Percentiles rank a stretch among this genome's conserved stretches.
Evolutionary conservation across 441 rosid species (phyloP).

Genomic region (Syzygium syzygioides): DNA sequence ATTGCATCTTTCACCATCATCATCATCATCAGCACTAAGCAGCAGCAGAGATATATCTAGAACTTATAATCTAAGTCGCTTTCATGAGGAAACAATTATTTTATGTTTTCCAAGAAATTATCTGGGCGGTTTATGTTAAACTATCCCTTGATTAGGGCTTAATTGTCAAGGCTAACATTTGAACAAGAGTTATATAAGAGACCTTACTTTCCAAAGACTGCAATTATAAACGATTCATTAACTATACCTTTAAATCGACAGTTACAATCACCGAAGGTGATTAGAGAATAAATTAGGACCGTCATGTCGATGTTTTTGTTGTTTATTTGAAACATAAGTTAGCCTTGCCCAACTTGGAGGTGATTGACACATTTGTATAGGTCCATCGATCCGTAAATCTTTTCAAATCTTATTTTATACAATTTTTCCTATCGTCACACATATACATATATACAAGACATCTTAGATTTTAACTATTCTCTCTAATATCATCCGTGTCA

Average conservation of each 20-base stretch:
- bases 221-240: background rate
- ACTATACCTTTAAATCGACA: background rate
- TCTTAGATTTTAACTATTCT: background rate
- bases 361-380: background rate
- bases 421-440: background rate
- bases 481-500: background rate
- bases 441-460: background rate
- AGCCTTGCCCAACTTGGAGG: background rate
- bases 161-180: background rate
- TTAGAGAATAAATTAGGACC: background rate
- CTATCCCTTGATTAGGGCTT: background rate
- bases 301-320: rapidly evolving
- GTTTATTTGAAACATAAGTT: background rate
- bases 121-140: background rate
- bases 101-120: background rate
- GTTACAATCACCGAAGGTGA: background rate
- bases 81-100: background rate
- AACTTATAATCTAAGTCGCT: background rate
- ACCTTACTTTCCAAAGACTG: background rate
- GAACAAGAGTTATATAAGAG: background rate
- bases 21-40: background rate
- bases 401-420: background rate
- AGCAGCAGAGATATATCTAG: too few relatives aligned
- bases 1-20: background rate
- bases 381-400: background rate